These are phyloP conservation scores for Trypanosoma cruzi DNA, from an alignment of 208 protist species.

Conservation along the genomic window DNA sequence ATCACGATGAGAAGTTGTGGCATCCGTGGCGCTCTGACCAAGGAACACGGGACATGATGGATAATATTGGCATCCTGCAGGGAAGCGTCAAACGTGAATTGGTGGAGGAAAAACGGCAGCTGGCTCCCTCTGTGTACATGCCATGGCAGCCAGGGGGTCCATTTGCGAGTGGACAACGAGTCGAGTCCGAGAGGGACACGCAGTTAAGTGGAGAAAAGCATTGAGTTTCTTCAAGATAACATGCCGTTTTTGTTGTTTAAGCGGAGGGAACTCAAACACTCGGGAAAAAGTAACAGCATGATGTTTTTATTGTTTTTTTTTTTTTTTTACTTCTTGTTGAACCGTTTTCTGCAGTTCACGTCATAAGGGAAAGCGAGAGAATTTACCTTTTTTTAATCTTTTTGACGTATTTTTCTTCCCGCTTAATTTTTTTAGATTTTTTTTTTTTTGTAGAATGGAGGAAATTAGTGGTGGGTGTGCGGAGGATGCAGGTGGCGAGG, in stretches of 20 bases:
- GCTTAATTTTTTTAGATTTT: neutral
- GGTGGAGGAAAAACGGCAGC: slow-evolving; percentile 60
- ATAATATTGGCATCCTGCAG: slow-evolving; percentile 78
- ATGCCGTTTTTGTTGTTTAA: slow-evolving; percentile 9
- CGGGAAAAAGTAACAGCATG: neutral
- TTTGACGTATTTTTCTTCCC: neutral
- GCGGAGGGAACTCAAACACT: neutral
- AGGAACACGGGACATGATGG: slow-evolving; percentile 70
- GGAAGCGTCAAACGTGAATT: slow-evolving; percentile 65
- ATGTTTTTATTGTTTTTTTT: slow-evolving; percentile 3
- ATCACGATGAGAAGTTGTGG: slow-evolving; percentile 51
- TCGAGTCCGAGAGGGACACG: neutral
- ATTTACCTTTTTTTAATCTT: slow-evolving; percentile 17
- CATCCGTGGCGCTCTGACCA: slow-evolving; percentile 80
- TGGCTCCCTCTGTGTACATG: slow-evolving; percentile 65
- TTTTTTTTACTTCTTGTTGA: slow-evolving; percentile 7
- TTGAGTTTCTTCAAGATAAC: neutral
- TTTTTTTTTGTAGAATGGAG: slow-evolving; percentile 20
- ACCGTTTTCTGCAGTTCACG: neutral
- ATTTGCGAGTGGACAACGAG: slow-evolving; percentile 42
- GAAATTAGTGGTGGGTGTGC: neutral
- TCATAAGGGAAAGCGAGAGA: neutral
- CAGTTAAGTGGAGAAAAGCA: neutral
- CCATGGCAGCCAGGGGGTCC: slow-evolving; percentile 84
- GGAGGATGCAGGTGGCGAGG: slow-evolving; percentile 16